These are phyloP conservation scores for Hyaloscypha variabilis DNA, from an alignment of 495 filamentous ascomycete species.

Conservation along the genomic window DNA sequence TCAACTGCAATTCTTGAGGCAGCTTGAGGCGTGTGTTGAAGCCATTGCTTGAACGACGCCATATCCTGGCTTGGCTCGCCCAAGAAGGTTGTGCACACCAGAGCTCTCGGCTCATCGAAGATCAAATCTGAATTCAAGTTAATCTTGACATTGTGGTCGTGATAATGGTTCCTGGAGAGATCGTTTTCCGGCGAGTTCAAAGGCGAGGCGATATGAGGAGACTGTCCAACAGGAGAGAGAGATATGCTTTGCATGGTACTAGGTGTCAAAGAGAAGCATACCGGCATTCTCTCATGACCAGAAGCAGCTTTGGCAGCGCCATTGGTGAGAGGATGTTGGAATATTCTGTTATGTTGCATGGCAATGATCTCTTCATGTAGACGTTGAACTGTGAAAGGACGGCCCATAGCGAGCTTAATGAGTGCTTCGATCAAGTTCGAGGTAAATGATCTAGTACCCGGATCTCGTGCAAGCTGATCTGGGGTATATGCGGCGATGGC, in stretches of 20 bases:
- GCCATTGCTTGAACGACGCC: slow-evolving; percentile 59
- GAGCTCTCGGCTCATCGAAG: slow-evolving; percentile 53
- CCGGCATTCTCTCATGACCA: slow-evolving; percentile 43
- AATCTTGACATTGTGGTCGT: slow-evolving; percentile 24
- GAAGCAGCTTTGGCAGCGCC: slow-evolving; percentile 40
- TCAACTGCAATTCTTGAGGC: slow-evolving; percentile 56
- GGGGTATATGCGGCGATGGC: slow-evolving; percentile 55
- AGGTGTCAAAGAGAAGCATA: slow-evolving; percentile 50
- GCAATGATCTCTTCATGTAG: slow-evolving; percentile 52
- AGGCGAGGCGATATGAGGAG: slow-evolving; percentile 43
- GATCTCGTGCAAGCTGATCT: slow-evolving; percentile 47
- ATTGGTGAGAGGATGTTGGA: slow-evolving; percentile 45
- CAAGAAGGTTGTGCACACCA: slow-evolving; percentile 59
- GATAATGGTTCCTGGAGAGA: slow-evolving; percentile 15
- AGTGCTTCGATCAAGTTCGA: slow-evolving; percentile 50
- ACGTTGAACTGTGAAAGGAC: slow-evolving; percentile 49
- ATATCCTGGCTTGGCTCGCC: slow-evolving; percentile 59
- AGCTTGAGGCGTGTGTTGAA: slow-evolving; percentile 48
- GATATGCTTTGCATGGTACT: slow-evolving; percentile 48
- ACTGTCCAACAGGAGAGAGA: slow-evolving; percentile 44
- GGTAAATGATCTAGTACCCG: slow-evolving; percentile 52
- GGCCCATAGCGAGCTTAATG: slow-evolving; percentile 45
- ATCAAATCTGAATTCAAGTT: slow-evolving; percentile 47
- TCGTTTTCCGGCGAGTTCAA: slow-evolving; percentile 41
- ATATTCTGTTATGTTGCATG: slow-evolving; percentile 32